Evolutionary conservation across 805 yeast species (phyloP), one percentile per base, ranked within the genome.

Genomic region (Candida pseudofarinosa): DNA sequence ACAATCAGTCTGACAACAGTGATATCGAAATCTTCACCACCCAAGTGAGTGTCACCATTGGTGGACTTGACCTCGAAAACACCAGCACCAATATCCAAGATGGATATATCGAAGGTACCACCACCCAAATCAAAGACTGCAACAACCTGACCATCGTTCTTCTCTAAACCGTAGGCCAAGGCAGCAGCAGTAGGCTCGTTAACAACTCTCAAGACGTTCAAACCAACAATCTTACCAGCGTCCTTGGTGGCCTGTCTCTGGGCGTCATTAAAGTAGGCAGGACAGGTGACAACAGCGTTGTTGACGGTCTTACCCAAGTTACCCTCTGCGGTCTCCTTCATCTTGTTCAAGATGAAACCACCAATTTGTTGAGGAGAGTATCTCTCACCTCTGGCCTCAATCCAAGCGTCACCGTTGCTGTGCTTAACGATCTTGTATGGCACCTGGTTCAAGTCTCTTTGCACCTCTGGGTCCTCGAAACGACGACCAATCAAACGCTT

Each of bases 101-200:
- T 87, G 58, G 97, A 89, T 71, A 89, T 85, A 85, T 89, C 97
- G 67, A 89, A 89, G 60, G 97, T 89, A 82, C 97, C 97, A 71
- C 97, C 97, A 82, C 97, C 97, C 63, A 89, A 79, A 74, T 89
- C 97, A 75, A 90, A 89, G 53, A 89, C 97, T 49, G 97, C 97
- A 58, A 89, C 95, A 49, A 85, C 85, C 72, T 82, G 83, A 61
- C 82, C 77, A 54, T 77, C 81, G 60, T 83, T 85, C 63, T 76
- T 80, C 74, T 88, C 96, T 60, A 88, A 76, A 74, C 97, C 97
- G 71, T 88, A 88, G 51, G 97, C 97, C 60, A 88, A 76, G 50
- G 97, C 96, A 51, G 97, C 93, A 50, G 93, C 93, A 51, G 93
- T 85, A 59, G 95, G 95, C 77, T 85, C 95, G 75, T 85, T 85